Conservation (phyloP, 345 rosid genomes). For the Tarenaya hassleriana region DNA sequence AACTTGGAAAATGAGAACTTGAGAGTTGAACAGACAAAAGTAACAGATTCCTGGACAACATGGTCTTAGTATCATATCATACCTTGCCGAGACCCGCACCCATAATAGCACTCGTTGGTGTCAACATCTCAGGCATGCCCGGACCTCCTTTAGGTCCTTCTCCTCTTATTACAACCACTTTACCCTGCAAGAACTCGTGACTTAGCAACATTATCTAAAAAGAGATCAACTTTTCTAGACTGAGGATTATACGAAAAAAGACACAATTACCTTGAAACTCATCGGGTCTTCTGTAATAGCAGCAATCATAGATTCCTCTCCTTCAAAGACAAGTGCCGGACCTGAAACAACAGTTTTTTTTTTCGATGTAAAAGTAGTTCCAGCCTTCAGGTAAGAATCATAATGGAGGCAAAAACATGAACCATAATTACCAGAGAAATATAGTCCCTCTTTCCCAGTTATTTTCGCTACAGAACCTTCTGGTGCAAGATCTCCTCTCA, state of each 20-base stretch:
- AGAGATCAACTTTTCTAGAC: background rate
- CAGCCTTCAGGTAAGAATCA: background rate
- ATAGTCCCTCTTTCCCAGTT: conserved; percentile 96
- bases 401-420: background rate
- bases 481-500: conserved; percentile 88
- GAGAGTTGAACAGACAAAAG: background rate
- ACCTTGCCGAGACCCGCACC: conserved; percentile 99
- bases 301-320: conserved; percentile 87
- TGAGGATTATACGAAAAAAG: background rate
- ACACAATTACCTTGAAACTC: conserved; percentile 62
- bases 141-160: conserved; percentile 99
- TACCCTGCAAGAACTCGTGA: conserved; percentile 50
- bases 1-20: background rate
- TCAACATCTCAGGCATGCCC: conserved; percentile 99
- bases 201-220: conserved; percentile 13
- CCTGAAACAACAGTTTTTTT: conserved; percentile 41
- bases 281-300: conserved; percentile 77
- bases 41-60: background rate
- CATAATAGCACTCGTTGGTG: conserved; percentile 98
- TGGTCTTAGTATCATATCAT: conserved; percentile 7
- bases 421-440: conserved; percentile 62
- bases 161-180: conserved; percentile 84
- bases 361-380: background rate
- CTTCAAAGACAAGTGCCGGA: conserved; percentile 96
- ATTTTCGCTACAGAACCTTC: conserved; percentile 99